Evolutionary conservation across 169 alveolate genomes (phyloP), one percentile per base, ranked within the genome.

Genomic region (Amoebophrya sp.): DNA sequence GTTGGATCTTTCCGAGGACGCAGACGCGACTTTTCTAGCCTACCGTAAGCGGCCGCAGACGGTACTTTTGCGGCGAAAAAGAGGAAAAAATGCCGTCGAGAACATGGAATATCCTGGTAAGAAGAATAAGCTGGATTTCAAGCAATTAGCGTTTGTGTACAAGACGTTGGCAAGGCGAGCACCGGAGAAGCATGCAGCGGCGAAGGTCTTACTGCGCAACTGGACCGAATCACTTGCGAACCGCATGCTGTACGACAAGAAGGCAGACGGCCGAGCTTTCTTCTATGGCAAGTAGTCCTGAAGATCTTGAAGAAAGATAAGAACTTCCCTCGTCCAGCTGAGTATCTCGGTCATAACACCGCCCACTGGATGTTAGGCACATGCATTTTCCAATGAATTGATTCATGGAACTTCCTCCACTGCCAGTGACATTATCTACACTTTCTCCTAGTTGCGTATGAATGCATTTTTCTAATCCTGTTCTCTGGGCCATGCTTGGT

Each of bases 11-110:
- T 65, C 83, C 33, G 83, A 65, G 83, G 83, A 65, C 3, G 83
- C 83, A 0, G 83, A 65, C 83, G 26, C 26, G 0, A 26, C 33
- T 6, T 18, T 29, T 6, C n/a, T 65, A 29, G 83, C 2, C 33
- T 65, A 65, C 83, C 18, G 0, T 29, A 65, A 65, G 83, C 83
- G 83, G 26, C 83, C 83, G 83, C 83, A 65, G 83, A 26, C 83
- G 83, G 33, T 65, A 0, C 33, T 65, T 29, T 36, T 65, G 33
- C 83, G 83, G 83, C 83, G 83, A 6, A 65, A 65, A 26, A 29
- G 83, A 6, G 83, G 83, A 1, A 65, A 65, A 65, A 26, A 65
- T 10, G 83, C 83, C 3, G 83, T 65, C 38, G 83, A 65, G 33
- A 65, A 65, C 83, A 65, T 65, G 83, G 36, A 65, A 18, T 65